These are phyloP conservation scores for Pseudogymnoascus sp. DNA, from an alignment of 2,329 filamentous ascomycete species.

Conservation along the genomic window DNA sequence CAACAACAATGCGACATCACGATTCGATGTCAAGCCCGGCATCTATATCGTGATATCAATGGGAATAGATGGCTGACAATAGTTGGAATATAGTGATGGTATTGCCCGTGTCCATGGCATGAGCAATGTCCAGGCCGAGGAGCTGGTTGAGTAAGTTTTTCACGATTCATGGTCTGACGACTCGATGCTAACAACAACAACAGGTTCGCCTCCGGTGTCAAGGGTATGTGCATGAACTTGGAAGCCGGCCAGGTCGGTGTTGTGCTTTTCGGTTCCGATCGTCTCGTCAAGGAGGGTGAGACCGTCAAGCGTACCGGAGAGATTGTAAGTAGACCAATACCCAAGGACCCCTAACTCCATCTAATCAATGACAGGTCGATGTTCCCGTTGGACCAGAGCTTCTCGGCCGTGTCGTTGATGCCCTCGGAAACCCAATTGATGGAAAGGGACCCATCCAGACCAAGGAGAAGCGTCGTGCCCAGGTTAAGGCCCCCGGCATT, in stretches of 20 bases:
- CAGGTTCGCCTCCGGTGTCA: slow-evolving; percentile 98
- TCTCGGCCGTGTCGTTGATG: slow-evolving; percentile 96
- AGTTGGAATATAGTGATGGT: slow-evolving; percentile 71
- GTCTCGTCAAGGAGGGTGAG: slow-evolving; percentile 99
- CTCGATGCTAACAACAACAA: slow-evolving; percentile 21
- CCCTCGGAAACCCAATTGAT: slow-evolving; percentile 97
- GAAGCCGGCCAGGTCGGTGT: slow-evolving; percentile 99
- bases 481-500: slow-evolving; percentile 98
- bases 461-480: slow-evolving; percentile 86
- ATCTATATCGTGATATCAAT: slow-evolving; percentile 5
- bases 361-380: slow-evolving; percentile 61
- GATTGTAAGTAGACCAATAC: slow-evolving; percentile 63
- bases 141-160: slow-evolving; percentile 91
- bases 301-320: slow-evolving; percentile 98
- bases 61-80: slow-evolving; percentile 18
- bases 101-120: slow-evolving; percentile 99
- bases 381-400: slow-evolving; percentile 87
- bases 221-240: slow-evolving; percentile 99
- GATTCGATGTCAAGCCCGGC: background rate
- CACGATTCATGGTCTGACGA: slow-evolving; percentile 16
- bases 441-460: slow-evolving; percentile 96
- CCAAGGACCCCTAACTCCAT: background rate
- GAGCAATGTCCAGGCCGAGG: slow-evolving; percentile 99
- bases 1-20: slow-evolving; percentile 15
- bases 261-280: slow-evolving; percentile 99